phyloP scores from a whole-genome alignment of 208 protist genomes.

The Leishmania turanica region DNA sequence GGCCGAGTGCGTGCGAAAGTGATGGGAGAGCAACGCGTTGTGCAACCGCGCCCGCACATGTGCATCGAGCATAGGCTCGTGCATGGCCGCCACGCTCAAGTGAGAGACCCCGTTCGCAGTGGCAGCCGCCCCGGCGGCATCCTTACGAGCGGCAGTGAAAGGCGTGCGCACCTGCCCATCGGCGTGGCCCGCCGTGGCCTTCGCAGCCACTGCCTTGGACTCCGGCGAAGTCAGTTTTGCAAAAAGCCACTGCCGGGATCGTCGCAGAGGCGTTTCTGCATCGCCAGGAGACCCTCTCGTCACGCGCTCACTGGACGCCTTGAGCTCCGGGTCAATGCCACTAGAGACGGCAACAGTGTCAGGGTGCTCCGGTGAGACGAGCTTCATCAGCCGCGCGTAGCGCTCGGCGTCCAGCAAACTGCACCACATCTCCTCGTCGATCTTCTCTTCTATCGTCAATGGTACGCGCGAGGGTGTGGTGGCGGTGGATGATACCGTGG shows the following conservation, averaged over 20 bases:
- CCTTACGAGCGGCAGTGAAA: neutral
- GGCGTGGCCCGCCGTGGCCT: neutral
- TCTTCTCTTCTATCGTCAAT: neutral
- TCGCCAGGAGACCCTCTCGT: neutral
- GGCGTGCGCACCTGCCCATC: neutral
- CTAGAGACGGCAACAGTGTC: too few relatives aligned
- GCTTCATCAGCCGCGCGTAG: neutral
- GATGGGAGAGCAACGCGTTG: neutral
- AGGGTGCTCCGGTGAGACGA: neutral
- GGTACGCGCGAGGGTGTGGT: neutral
- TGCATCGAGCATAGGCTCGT: neutral
- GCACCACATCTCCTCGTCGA: slow-evolving; percentile 4
- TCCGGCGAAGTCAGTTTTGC: neutral
- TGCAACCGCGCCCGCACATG: neutral
- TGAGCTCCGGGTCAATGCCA: neutral
- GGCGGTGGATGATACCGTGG: neutral
- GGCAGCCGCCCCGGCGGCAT: neutral
- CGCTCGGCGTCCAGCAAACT: neutral
- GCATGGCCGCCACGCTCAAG: neutral
- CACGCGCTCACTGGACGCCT: neutral
- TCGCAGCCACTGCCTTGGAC: neutral
- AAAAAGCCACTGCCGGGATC: neutral
- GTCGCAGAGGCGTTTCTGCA: neutral
- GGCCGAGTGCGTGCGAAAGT: slow-evolving; percentile 4
- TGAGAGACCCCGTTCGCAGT: neutral